Evolutionary conservation across 140 eudicot genomes (phyloP).

Genomic region (Ambrosia hybrid): DNA sequence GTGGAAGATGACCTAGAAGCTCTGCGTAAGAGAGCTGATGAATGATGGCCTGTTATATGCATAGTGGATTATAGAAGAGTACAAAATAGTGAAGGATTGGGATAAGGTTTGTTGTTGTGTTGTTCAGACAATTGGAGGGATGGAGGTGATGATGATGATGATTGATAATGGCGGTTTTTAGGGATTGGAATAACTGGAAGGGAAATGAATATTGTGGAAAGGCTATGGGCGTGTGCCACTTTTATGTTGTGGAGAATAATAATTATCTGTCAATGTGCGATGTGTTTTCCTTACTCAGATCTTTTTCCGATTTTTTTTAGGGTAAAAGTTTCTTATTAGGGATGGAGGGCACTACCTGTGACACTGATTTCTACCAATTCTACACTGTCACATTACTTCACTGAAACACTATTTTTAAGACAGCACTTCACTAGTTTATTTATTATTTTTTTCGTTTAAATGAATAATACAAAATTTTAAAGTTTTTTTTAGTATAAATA

Average conservation of each 20-base stretch:
- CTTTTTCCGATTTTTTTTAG: neutral
- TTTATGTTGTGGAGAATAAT: slow-evolving; percentile 1
- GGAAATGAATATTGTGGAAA: slow-evolving; percentile 5
- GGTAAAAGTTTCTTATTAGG: neutral
- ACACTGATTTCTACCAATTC: no score
- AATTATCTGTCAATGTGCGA: neutral
- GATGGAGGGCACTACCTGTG: no score
- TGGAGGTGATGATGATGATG: slow-evolving; percentile 13
- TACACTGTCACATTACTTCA: no score
- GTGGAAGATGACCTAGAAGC: slow-evolving; percentile 27
- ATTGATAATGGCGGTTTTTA: slow-evolving; percentile 31
- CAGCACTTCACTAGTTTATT: no score
- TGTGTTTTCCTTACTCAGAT: neutral
- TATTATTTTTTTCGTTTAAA: no score
- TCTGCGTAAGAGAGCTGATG: slow-evolving; percentile 40
- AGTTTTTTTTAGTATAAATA: no score
- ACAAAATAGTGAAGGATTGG: slow-evolving; percentile 10
- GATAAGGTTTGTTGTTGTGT: slow-evolving; percentile 26
- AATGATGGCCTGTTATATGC: slow-evolving; percentile 35
- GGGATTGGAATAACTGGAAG: slow-evolving; percentile 14
- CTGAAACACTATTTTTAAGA: no score
- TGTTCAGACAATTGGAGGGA: slow-evolving; percentile 21
- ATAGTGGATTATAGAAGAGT: slow-evolving; percentile 19
- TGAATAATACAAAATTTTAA: no score
- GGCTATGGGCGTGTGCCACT: slow-evolving; percentile 46